Evolutionary conservation across 1,284 basidiomycete genomes (phyloP).

Genomic region (Caloboletus inedulis): DNA sequence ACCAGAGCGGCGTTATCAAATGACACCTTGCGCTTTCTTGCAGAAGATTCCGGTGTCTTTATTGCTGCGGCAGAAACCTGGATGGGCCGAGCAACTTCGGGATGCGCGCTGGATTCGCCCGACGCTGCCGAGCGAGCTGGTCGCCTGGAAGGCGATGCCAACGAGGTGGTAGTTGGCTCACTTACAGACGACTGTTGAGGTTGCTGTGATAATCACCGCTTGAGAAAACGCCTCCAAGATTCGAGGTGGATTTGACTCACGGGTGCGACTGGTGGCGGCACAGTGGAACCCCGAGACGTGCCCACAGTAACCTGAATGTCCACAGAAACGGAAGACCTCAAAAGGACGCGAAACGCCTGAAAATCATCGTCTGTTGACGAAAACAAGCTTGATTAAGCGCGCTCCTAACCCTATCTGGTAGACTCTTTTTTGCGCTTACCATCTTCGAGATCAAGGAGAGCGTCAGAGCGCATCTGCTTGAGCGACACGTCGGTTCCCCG

Average conservation of each 20-base stretch:
- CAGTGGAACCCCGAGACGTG: neutral
- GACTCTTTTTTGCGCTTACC: slow-evolving; percentile 40
- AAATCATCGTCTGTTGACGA: slow-evolving; percentile 65
- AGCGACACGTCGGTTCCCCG: slow-evolving; percentile 44
- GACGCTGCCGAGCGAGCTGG: neutral
- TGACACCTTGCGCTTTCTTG: slow-evolving; percentile 25
- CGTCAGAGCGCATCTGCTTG: slow-evolving; percentile 53
- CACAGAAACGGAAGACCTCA: slow-evolving; percentile 28
- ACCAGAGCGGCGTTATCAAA: neutral
- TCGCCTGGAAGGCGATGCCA: neutral
- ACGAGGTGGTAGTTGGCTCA: neutral
- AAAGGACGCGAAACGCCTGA: slow-evolving; percentile 55
- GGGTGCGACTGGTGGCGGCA: neutral
- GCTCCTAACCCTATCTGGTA: neutral
- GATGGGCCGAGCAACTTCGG: neutral
- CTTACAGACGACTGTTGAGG: neutral
- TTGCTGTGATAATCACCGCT: neutral
- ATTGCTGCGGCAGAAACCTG: neutral
- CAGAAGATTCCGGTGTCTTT: neutral
- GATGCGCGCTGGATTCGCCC: neutral
- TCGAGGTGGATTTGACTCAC: slow-evolving; percentile 10
- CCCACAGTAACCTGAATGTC: slow-evolving; percentile 39
- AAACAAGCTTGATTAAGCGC: slow-evolving; percentile 5
- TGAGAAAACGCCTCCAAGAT: neutral
- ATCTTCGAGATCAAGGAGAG: slow-evolving; percentile 64